phyloP scores from a whole-genome alignment of 805 yeast genomes.

The Candida easanensis region DNA sequence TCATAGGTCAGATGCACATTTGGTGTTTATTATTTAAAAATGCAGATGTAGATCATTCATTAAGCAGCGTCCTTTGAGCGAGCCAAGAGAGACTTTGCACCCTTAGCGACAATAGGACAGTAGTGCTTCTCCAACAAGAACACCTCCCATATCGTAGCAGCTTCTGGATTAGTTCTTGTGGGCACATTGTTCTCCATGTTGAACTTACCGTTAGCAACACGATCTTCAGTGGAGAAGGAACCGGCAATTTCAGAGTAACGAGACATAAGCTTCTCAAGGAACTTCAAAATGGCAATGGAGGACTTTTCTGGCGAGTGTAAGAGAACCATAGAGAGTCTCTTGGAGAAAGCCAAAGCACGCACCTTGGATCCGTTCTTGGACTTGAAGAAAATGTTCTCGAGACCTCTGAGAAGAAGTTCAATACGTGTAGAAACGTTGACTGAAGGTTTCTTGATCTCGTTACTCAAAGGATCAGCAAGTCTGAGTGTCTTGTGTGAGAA shows the following conservation, averaged over 20 bases:
- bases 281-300: constrained; percentile 69
- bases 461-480: constrained; percentile 70
- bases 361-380: constrained; percentile 62
- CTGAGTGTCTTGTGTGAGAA: constrained; percentile 79
- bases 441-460: constrained; percentile 52
- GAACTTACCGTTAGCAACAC: constrained; percentile 77
- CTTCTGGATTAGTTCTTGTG: constrained; percentile 79
- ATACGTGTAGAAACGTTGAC: constrained; percentile 88
- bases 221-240: constrained; percentile 83
- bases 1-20: background rate
- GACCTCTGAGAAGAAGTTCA: constrained; percentile 71
- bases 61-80: constrained; percentile 15
- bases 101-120: constrained; percentile 75
- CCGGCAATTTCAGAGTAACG: constrained; percentile 72
- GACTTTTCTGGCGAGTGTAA: constrained; percentile 88
- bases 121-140: constrained; percentile 78
- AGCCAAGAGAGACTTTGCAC: constrained; percentile 40
- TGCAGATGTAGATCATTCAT: background rate
- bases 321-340: constrained; percentile 64
- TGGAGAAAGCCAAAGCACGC: constrained; percentile 79
- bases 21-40: too few relatives aligned
- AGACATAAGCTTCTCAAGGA: constrained; percentile 70
- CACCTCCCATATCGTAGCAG: constrained; percentile 89
- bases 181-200: constrained; percentile 62
- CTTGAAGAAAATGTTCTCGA: constrained; percentile 80